Evolutionary conservation across 495 filamentous ascomycete species (phyloP).

Genomic region (Extremus antarcticus): DNA sequence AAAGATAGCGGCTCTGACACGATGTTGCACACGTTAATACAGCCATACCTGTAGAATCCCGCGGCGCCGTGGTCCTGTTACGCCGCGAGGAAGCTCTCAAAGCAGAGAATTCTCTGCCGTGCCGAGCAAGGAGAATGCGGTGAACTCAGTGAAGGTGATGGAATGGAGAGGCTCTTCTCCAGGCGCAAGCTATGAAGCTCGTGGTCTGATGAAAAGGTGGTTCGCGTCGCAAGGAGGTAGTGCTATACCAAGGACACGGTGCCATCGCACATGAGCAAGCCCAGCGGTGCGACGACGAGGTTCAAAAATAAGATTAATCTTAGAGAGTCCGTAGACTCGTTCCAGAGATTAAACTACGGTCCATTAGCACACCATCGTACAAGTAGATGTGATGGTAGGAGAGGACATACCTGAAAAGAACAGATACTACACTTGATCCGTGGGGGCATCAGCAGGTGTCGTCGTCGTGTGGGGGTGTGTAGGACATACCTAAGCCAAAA

Average conservation of each 20-base stretch:
- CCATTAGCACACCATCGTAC: no score
- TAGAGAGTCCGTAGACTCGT: background rate
- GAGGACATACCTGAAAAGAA: background rate
- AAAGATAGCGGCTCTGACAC: no score
- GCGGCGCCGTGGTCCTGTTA: no score
- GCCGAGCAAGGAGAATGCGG: no score
- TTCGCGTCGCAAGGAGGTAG: background rate
- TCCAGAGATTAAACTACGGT: background rate
- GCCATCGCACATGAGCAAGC: background rate
- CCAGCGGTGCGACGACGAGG: background rate
- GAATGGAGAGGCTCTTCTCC: no score
- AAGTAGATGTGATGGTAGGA: no score
- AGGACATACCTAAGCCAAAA: slow-evolving; percentile 96
- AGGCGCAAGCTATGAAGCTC: background rate
- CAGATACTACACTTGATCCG: background rate
- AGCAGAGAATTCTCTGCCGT: no score
- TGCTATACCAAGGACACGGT: background rate
- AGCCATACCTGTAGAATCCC: no score
- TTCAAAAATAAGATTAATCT: background rate
- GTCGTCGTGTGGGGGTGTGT: slow-evolving; percentile 22
- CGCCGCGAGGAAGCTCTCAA: no score
- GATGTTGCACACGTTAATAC: no score
- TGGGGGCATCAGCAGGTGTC: background rate
- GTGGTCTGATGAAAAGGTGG: background rate
- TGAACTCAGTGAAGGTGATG: no score